Evolutionary conservation across 2,329 filamentous ascomycete genomes (phyloP).

Genomic region (Ophidiomyces ophidiicola): DNA sequence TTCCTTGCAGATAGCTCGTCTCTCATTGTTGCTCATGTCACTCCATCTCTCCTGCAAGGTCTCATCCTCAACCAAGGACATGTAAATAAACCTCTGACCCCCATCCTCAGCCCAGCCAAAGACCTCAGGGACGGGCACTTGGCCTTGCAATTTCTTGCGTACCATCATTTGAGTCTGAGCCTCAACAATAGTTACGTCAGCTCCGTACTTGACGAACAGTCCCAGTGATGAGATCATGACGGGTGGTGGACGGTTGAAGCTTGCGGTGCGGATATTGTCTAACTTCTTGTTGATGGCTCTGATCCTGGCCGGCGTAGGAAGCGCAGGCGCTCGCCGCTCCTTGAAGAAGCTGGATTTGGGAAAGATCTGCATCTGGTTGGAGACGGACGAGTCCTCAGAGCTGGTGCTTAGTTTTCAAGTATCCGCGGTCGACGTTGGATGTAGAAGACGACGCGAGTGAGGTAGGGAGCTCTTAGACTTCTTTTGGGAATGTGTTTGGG

Average conservation of each 20-base stretch:
- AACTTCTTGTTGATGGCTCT: constrained; percentile 21
- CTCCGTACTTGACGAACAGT: constrained; percentile 29
- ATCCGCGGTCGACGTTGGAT: too few species aligned
- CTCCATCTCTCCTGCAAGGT: constrained; percentile 19
- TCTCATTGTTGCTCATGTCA: constrained; percentile 18
- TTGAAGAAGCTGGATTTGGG: constrained; percentile 18
- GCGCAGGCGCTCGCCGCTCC: constrained; percentile 16
- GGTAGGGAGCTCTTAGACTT: too few species aligned
- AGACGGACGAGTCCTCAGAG: not conserved
- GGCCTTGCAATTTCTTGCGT: constrained; percentile 19
- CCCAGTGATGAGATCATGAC: constrained; percentile 25
- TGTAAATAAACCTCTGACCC: constrained; percentile 20
- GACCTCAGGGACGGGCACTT: constrained; percentile 20
- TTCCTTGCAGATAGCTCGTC: constrained; percentile 22
- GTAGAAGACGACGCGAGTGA: too few species aligned
- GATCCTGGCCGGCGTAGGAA: constrained; percentile 23
- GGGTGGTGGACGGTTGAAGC: constrained; percentile 22
- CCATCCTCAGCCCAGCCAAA: constrained; percentile 20
- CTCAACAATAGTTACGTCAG: constrained; percentile 22
- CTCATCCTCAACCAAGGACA: constrained; percentile 20
- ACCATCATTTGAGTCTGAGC: constrained; percentile 22
- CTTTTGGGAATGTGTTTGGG: too few species aligned
- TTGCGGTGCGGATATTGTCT: constrained; percentile 11
- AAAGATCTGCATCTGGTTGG: constrained; percentile 8
- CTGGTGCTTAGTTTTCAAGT: too few species aligned